Evolutionary conservation across 1,284 basidiomycete genomes (phyloP).

Genomic region (Naganishia liquefaciens): DNA sequence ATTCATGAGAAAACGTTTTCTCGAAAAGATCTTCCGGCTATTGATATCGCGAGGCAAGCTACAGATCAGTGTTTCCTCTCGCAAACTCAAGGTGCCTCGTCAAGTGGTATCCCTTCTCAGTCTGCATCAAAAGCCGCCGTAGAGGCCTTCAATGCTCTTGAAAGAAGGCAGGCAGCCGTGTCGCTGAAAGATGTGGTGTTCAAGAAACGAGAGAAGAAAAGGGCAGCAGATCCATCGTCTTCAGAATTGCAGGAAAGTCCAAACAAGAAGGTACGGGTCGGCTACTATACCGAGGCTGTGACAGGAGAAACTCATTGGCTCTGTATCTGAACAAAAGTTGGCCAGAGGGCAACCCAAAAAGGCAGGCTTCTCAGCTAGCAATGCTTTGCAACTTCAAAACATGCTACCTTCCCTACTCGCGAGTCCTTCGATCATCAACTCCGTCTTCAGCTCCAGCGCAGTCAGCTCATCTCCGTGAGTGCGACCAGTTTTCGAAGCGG

Average conservation of each 20-base stretch:
- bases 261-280: background rate
- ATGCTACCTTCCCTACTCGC: background rate
- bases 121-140: too few species aligned
- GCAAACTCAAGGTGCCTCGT: too few species aligned
- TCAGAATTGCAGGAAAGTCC: background rate
- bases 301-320: background rate
- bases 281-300: background rate
- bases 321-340: background rate
- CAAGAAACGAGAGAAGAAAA: constrained; percentile 8
- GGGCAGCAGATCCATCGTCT: background rate
- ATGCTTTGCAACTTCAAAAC: background rate
- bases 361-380: background rate
- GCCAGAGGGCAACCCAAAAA: background rate
- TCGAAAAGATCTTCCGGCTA: background rate
- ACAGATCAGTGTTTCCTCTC: too few species aligned
- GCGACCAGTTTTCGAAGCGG: too few species aligned
- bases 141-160: too few species aligned
- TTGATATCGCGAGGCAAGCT: too few species aligned
- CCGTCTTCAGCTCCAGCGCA: too few species aligned
- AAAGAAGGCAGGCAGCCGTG: background rate
- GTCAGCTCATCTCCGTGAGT: too few species aligned
- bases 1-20: too few species aligned
- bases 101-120: background rate
- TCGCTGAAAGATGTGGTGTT: constrained; percentile 5
- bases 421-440: too few species aligned